Base-by-base conservation (phyloP, 805 yeast genomes). In the Candida hispaniensis region DNA sequence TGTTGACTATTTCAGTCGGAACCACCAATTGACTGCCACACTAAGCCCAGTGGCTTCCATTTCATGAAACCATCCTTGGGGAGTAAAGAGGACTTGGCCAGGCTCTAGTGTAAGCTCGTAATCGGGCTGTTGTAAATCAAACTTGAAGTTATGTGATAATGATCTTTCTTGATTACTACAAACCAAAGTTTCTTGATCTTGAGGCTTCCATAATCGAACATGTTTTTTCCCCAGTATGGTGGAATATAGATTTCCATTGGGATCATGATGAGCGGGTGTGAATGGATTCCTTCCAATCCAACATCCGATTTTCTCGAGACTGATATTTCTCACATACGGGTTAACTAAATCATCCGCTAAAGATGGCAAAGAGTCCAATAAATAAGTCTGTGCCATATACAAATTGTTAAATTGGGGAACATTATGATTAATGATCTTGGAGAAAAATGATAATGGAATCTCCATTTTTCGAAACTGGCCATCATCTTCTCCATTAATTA, bases 21-120 rank as follows among this genome's bases (percentile, higher is more conserved):
- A 32, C 36, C 36, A 32, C 36, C 36, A 32, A 14, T 32, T 32
- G 14, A 32, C 36, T 4, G 36, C 36, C 1, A 25, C 36, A 23
- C 23, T 17, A 8, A 32, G 28, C 3, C 36, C 36, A 11, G 23
- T 5, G 13, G 23, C 18, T 14, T 32, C 36, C 6, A 32, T 21
- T 9, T 32, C 36, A 8, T 32, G 36, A 14, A 16, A 32, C 36
- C 36, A 32, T 3, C 36, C 36, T 10, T 24, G 36, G 6, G 36
- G 36, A 10, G 36, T 32, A 6, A 23, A 32, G 18, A 32, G 28
- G 4, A 32, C 36, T 23, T 32, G 28, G 5, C 36, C 36, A 2
- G 28, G 28, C 6, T 23, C 22, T 9, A 32, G 28, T 9, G 21
- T 17, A 7, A 32, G 22, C 18, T 32, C 36, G 7, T 32, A 32